Conservation (phyloP, 2,329 filamentous ascomycete genomes). For the Aspergillus clavatus region DNA sequence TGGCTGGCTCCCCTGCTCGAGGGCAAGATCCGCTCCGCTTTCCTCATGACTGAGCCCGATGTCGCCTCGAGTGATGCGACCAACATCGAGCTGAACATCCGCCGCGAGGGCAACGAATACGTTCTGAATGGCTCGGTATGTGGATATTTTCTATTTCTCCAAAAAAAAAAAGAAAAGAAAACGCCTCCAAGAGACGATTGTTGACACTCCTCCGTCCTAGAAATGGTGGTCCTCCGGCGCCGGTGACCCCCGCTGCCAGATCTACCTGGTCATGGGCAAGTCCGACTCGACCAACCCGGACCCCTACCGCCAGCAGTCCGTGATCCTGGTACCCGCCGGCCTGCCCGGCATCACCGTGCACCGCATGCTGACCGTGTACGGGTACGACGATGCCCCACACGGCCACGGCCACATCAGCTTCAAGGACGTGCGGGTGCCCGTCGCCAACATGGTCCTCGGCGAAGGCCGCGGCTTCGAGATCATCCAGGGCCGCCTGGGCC, state of each 20-base stretch:
- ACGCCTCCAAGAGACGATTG: no score
- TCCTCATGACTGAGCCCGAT: constrained; percentile 90
- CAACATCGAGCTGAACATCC: constrained; percentile 83
- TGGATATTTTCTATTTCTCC: no score
- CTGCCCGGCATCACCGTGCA: constrained; percentile 86
- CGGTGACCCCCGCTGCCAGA: constrained; percentile 82
- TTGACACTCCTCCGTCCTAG: no score
- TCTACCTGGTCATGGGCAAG: constrained; percentile 98
- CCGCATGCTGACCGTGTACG: constrained; percentile 89
- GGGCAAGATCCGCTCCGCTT: constrained; percentile 81
- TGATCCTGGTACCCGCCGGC: constrained; percentile 77
- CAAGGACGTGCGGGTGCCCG: constrained; percentile 82
- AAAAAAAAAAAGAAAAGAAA: no score
- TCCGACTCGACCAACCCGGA: constrained; percentile 69
- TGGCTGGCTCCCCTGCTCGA: constrained; percentile 80
- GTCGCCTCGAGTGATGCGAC: constrained; percentile 86
- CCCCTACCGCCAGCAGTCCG: constrained; percentile 85
- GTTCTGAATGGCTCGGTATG: constrained; percentile 79
- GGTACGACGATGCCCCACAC: constrained; percentile 97
- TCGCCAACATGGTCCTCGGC: constrained; percentile 78
- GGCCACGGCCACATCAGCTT: constrained; percentile 93
- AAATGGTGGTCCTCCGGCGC: constrained; percentile 99
- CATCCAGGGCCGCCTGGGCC: constrained; percentile 92
- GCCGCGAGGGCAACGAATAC: constrained; percentile 78
- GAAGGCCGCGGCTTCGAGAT: constrained; percentile 96